These are phyloP conservation scores for Rhododendron griersonianum DNA, from an alignment of 148 eudicot genomes.

Conservation along the genomic window DNA sequence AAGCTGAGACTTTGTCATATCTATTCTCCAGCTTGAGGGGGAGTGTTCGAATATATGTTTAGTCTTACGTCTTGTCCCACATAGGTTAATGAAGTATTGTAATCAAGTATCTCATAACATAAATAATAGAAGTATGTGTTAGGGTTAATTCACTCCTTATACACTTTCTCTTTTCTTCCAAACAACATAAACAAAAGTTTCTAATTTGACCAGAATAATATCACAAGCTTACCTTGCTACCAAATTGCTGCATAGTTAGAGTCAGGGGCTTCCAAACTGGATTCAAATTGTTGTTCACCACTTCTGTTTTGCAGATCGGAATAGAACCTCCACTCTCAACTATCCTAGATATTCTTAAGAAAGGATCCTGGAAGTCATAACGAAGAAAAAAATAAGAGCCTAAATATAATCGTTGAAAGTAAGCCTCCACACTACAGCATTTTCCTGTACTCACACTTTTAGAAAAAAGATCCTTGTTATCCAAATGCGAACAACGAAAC, in stretches of 20 bases:
- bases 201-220: conserved; percentile 12
- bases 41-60: too few relatives aligned
- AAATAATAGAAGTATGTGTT: too few relatives aligned
- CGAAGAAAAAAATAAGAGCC: conserved; percentile 11
- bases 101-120: too few relatives aligned
- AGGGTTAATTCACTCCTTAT: too few relatives aligned
- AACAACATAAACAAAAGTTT: background rate
- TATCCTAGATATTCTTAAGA: conserved; percentile 76
- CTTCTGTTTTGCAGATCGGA: conserved; percentile 94
- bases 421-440: background rate
- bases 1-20: too few relatives aligned
- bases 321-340: conserved; percentile 62
- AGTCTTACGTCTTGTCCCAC: too few relatives aligned
- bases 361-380: conserved; percentile 66
- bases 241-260: conserved; percentile 71
- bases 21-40: too few relatives aligned
- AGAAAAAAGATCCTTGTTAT: conserved; percentile 76
- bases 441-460: conserved; percentile 61
- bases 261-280: conserved; percentile 82
- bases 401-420: background rate
- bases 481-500: conserved; percentile 57
- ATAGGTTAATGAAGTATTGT: too few relatives aligned
- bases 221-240: conserved; percentile 60
- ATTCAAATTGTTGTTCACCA: conserved; percentile 70
- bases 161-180: too few relatives aligned